These are phyloP conservation scores for Venturia oleaginea DNA, from an alignment of 2,329 filamentous ascomycete species.

Conservation along the genomic window DNA sequence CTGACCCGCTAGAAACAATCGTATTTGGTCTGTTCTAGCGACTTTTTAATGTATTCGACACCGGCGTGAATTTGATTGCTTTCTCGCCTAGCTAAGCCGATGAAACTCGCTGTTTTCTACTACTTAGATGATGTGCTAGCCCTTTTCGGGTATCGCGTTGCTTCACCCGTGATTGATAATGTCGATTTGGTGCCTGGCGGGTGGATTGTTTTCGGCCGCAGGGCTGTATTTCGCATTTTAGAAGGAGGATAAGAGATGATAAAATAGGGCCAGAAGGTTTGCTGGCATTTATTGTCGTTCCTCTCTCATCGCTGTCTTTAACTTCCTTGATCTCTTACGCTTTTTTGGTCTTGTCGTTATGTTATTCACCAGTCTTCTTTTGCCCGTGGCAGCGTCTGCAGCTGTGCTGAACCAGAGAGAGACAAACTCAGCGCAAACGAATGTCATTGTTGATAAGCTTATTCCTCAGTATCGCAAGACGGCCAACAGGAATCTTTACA, in stretches of 20 bases:
- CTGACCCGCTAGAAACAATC: neutral
- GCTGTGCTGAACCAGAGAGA: neutral
- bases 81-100: neutral
- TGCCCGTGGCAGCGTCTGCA: neutral
- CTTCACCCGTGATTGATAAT: neutral
- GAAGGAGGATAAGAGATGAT: neutral
- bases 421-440: neutral
- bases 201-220: neutral
- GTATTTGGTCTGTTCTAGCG: neutral
- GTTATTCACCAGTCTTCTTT: neutral
- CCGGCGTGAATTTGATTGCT: neutral
- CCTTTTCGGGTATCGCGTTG: neutral
- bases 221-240: neutral
- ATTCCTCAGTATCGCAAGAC: neutral
- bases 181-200: neutral
- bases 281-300: no score
- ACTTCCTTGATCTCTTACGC: neutral
- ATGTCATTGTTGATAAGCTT: neutral
- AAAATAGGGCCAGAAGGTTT: neutral
- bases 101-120: neutral
- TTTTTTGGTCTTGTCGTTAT: neutral
- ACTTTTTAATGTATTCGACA: neutral
- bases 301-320: neutral
- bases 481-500: conserved; percentile 1
- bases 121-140: neutral